Conservation (phyloP, 805 yeast genomes). For the Metschnikowia colocasiae region DNA sequence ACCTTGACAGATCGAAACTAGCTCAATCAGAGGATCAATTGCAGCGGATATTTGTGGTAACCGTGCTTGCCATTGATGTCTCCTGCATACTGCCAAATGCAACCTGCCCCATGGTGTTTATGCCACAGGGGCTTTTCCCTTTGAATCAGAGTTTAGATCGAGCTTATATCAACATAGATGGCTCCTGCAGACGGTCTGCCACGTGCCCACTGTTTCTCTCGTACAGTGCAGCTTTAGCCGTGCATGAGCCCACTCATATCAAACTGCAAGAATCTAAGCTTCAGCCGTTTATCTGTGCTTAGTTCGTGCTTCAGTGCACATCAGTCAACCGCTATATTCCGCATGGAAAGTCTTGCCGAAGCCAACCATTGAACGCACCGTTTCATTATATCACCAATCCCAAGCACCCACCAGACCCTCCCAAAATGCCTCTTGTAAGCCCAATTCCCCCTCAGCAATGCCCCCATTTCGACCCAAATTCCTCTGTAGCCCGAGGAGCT, state of each 20-base stretch:
- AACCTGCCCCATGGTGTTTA: neutral
- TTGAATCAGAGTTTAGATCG: neutral
- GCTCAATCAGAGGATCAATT: neutral
- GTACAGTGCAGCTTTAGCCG: neutral
- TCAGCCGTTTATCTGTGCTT: neutral
- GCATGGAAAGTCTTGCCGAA: neutral
- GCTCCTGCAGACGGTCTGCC: neutral
- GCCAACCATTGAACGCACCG: neutral
- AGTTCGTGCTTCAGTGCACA: neutral
- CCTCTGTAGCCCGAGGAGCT: neutral
- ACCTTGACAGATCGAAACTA: neutral
- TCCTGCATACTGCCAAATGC: neutral
- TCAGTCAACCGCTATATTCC: neutral
- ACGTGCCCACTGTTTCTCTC: neutral
- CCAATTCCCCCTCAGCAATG: neutral
- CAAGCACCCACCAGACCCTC: neutral
- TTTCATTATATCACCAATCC: neutral
- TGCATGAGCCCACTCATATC: neutral
- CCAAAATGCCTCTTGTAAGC: neutral
- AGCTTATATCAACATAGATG: neutral
- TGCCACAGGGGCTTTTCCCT: neutral
- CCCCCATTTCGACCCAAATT: too few species aligned
- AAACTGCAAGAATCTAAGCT: neutral
- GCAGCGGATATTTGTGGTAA: neutral
- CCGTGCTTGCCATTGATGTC: neutral